These are phyloP conservation scores for Pichia insulana DNA, from an alignment of 805 yeast species.

Conservation along the genomic window DNA sequence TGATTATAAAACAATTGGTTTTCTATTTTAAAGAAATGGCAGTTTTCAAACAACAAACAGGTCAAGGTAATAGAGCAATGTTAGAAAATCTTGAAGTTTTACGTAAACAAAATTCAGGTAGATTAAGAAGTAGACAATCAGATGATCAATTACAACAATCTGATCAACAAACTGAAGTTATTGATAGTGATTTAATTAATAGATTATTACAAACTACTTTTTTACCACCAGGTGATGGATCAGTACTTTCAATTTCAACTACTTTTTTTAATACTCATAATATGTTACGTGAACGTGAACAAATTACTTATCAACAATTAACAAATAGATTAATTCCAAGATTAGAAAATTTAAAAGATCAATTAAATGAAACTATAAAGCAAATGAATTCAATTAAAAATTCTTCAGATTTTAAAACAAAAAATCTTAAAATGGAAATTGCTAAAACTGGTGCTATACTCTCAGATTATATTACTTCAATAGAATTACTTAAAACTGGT, in stretches of 20 bases:
- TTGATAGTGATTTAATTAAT: constrained; percentile 22
- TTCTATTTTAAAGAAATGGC: constrained; percentile 43
- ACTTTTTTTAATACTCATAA: constrained; percentile 27
- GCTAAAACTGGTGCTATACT: constrained; percentile 53
- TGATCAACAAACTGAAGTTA: constrained; percentile 1
- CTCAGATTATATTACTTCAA: constrained; percentile 37
- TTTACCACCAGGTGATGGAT: constrained; percentile 29
- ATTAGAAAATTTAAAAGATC: constrained; percentile 46
- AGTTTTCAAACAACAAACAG: constrained; percentile 41
- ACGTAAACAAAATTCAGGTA: constrained; percentile 25
- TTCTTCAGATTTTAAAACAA: constrained; percentile 45
- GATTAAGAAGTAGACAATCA: constrained; percentile 17
- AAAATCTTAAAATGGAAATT: constrained; percentile 50
- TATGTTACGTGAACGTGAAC: constrained; percentile 34
- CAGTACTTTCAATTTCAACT: constrained; percentile 29
- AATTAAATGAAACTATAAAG: constrained; percentile 43
- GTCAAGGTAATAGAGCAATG: constrained; percentile 40
- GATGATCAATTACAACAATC: too few relatives aligned
- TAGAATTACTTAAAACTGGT: constrained; percentile 33
- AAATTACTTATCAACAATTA: constrained; percentile 43
- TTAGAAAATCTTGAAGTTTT: constrained; percentile 33
- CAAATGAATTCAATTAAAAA: constrained; percentile 45
- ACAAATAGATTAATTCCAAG: constrained; percentile 42
- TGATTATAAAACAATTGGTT: constrained; percentile 44
- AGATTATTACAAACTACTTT: constrained; percentile 43